Evolutionary conservation across 1,284 basidiomycete species (phyloP).

Genomic region (Phellopilus nigrolimitatus): DNA sequence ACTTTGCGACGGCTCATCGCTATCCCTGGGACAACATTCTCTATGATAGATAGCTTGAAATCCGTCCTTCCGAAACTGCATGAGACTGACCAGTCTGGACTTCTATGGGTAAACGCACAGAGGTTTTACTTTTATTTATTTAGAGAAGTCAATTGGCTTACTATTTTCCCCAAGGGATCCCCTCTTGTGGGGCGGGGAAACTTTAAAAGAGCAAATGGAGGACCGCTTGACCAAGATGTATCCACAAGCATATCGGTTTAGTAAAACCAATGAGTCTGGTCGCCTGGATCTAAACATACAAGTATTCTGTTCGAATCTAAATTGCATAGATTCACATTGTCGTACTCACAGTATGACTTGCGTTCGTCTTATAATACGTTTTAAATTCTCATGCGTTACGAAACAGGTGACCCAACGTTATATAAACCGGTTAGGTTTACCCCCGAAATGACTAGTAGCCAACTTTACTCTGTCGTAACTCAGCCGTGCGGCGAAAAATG

Average conservation of each 20-base stretch:
- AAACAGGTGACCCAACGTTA: neutral
- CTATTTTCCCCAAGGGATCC: neutral
- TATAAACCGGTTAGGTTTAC: neutral
- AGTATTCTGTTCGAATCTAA: conserved; percentile 9
- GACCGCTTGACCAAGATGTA: neutral
- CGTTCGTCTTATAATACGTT: neutral
- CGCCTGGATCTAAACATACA: neutral
- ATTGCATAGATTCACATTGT: conserved; percentile 7
- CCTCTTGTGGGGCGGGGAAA: neutral
- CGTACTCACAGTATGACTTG: neutral
- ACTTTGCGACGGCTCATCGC: conserved; percentile 4
- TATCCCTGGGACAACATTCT: neutral
- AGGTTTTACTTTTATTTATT: neutral
- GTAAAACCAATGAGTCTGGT: neutral
- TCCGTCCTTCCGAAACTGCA: neutral
- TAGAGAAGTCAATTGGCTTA: neutral
- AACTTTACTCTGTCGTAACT: neutral
- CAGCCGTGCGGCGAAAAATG: conserved; percentile 4
- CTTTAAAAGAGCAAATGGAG: neutral
- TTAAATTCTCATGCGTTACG: neutral
- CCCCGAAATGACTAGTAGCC: neutral
- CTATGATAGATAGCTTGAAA: neutral
- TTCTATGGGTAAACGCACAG: conserved; percentile 3
- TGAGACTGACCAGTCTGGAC: neutral
- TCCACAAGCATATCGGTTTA: neutral